Conservation (phyloP, 768 basidiomycete genomes). For the Lyophyllum decastes region DNA sequence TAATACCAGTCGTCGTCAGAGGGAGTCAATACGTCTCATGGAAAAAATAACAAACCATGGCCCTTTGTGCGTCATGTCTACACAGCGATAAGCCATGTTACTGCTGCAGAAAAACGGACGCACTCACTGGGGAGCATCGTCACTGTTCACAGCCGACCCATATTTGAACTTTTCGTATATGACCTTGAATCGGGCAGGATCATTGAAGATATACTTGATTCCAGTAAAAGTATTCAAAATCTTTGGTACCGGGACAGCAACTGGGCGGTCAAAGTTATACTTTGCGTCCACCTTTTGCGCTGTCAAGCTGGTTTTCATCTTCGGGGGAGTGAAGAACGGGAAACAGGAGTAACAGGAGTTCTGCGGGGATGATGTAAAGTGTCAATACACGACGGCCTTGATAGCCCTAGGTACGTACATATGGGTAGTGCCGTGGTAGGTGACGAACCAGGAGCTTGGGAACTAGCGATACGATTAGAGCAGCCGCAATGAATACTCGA, state of each 20-base stretch:
- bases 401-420: background rate
- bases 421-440: conserved; percentile 21
- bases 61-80: conserved; percentile 32
- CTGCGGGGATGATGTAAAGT: background rate
- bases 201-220: conserved; percentile 34
- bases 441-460: conserved; percentile 21
- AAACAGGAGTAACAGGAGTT: conserved; percentile 19
- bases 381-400: background rate
- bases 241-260: conserved; percentile 24
- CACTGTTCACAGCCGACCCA: conserved; percentile 41
- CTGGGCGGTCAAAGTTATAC: conserved; percentile 44
- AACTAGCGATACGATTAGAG: conserved; percentile 14
- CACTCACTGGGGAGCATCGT: conserved; percentile 32
- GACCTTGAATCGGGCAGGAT: conserved; percentile 35
- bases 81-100: too few relatives aligned
- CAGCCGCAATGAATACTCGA: too few relatives aligned
- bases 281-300: conserved; percentile 36
- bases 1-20: background rate
- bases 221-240: conserved; percentile 33
- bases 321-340: conserved; percentile 47
- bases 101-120: background rate
- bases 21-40: background rate
- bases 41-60: conserved; percentile 13
- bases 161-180: conserved; percentile 40
- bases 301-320: conserved; percentile 35